Evolutionary conservation across 306 rosid species (phyloP).

Genomic region (Phaseolus lunatus): DNA sequence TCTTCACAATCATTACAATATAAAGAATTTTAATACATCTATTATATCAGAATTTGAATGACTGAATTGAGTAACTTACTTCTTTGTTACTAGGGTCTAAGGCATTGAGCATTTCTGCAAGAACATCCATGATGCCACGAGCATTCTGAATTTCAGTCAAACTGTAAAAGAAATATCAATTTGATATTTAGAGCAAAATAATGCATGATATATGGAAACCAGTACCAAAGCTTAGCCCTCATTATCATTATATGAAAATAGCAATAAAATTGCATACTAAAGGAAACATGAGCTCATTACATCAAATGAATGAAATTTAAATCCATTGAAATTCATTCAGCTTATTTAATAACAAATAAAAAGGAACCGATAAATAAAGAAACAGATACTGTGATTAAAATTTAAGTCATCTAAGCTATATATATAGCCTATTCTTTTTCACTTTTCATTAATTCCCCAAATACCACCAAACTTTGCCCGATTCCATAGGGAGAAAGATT

Average conservation of each 20-base stretch:
- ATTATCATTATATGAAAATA: not conserved
- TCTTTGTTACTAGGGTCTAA: conserved; percentile 86
- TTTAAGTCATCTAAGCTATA: not conserved
- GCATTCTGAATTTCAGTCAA: conserved; percentile 96
- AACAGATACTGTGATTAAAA: conserved; percentile 7
- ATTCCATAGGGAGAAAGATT: not conserved
- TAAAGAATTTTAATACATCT: too few species aligned
- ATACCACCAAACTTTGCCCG: not conserved
- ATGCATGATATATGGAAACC: conserved; percentile 12
- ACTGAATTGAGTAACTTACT: conserved; percentile 55
- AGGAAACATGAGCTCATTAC: not conserved
- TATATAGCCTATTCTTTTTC: not conserved
- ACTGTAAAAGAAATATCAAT: conserved; percentile 57
- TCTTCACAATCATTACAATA: too few species aligned
- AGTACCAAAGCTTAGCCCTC: conserved; percentile 20
- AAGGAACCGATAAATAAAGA: conserved; percentile 1
- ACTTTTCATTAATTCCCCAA: conserved; percentile 16
- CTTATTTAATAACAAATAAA: conserved; percentile 9
- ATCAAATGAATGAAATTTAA: not conserved
- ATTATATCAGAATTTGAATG: conserved; percentile 34
- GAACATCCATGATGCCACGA: conserved; percentile 96
- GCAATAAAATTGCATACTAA: not conserved
- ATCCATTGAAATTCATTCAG: conserved; percentile 27
- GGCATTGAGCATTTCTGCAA: conserved; percentile 93
- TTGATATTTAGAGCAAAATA: conserved; percentile 11